A percentile compares a stretch with the other conserved stretches of the same genome.
These are phyloP conservation scores for Ganoderma boninense DNA, from an alignment of 1,284 basidiomycete species.

Conservation along the genomic window DNA sequence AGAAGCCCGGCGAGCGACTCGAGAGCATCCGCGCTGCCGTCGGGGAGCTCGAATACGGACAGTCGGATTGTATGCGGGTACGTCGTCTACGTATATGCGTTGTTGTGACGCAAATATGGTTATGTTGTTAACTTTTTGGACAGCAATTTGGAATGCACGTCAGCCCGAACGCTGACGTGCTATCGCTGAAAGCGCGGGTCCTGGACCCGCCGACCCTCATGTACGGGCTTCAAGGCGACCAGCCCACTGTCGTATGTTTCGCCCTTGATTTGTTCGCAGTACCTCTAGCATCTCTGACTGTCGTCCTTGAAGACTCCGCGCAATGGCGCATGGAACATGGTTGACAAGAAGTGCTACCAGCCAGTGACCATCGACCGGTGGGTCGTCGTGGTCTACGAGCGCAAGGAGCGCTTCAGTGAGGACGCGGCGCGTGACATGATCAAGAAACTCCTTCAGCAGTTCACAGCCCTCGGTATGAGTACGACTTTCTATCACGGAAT, in stretches of 20 bases:
- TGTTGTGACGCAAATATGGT: neutral
- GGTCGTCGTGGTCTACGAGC: constrained; percentile 72
- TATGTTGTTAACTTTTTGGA: no score
- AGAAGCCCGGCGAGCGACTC: constrained; percentile 66
- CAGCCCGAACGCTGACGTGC: constrained; percentile 53
- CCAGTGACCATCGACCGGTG: constrained; percentile 61
- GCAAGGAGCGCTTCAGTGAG: constrained; percentile 57
- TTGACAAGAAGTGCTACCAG: constrained; percentile 68
- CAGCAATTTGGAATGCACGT: constrained; percentile 69
- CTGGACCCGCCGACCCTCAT: constrained; percentile 68
- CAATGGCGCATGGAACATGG: constrained; percentile 81
- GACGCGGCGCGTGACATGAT: constrained; percentile 58
- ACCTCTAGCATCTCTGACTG: neutral
- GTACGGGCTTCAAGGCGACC: constrained; percentile 62
- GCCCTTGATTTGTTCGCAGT: neutral
- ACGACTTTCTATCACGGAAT: neutral
- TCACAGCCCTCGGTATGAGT: constrained; percentile 63
- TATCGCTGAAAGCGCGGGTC: constrained; percentile 66
- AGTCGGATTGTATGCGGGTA: constrained; percentile 73
- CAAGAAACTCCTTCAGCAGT: constrained; percentile 53
- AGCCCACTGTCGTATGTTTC: constrained; percentile 60
- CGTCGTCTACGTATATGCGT: constrained; percentile 11
- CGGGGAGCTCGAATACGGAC: constrained; percentile 68
- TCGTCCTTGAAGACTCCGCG: constrained; percentile 52
- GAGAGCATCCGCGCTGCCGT: constrained; percentile 65